Conservation (phyloP, 805 yeast genomes). For the Millerago galiae region DNA sequence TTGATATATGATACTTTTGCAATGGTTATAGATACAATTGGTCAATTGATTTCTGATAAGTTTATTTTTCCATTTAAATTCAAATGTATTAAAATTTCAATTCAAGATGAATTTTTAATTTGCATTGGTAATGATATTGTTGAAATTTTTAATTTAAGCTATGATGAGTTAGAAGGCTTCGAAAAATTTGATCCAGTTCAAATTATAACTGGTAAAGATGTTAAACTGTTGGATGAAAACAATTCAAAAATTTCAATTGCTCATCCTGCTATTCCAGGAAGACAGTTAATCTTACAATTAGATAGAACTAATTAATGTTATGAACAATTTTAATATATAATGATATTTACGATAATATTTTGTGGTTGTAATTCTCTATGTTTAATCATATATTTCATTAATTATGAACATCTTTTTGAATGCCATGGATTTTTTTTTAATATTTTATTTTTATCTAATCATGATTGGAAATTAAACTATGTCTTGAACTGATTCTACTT, state of each 20-base stretch:
- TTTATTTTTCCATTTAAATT: conserved; percentile 37
- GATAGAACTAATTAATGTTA: conserved; percentile 1
- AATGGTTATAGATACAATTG: conserved; percentile 53
- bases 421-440: too few relatives aligned
- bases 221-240: conserved; percentile 38
- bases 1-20: conserved; percentile 69
- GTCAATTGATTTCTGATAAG: conserved; percentile 38
- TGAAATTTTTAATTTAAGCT: conserved; percentile 60
- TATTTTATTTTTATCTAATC: neutral
- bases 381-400: too few relatives aligned
- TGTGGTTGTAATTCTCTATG: too few relatives aligned
- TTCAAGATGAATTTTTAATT: conserved; percentile 41
- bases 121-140: conserved; percentile 59
- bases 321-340: neutral
- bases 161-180: conserved; percentile 30
- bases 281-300: conserved; percentile 51
- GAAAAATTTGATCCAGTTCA: conserved; percentile 46
- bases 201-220: conserved; percentile 66
- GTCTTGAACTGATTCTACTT: conserved; percentile 11
- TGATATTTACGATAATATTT: neutral
- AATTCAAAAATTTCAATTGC: conserved; percentile 43
- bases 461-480: conserved; percentile 17
- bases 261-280: conserved; percentile 56
- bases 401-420: too few relatives aligned
- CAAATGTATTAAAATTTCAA: conserved; percentile 33